Conservation (phyloP, 805 yeast species). For the Nakazawaea anatomiae region DNA sequence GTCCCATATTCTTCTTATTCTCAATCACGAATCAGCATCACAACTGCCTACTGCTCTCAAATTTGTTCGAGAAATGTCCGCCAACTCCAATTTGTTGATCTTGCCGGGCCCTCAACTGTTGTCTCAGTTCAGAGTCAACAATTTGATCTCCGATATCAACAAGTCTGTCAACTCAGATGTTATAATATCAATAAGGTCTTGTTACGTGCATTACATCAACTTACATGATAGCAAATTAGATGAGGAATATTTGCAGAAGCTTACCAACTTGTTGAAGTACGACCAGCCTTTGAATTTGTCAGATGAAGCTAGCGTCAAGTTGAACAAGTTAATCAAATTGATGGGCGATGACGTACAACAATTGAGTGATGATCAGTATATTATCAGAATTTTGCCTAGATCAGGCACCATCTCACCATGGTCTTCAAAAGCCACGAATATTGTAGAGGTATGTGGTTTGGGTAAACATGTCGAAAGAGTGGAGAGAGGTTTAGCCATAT, state of each 20-base stretch:
- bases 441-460: slow-evolving; percentile 83
- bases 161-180: slow-evolving; percentile 61
- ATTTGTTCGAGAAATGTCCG: neutral
- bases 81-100: slow-evolving; percentile 27
- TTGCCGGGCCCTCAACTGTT: slow-evolving; percentile 89
- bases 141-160: slow-evolving; percentile 66
- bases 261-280: slow-evolving; percentile 65
- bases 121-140: slow-evolving; percentile 79
- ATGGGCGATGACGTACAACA: slow-evolving; percentile 21
- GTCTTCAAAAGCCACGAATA: slow-evolving; percentile 98
- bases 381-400: slow-evolving; percentile 81
- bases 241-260: slow-evolving; percentile 36
- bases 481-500: slow-evolving; percentile 82
- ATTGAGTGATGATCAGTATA: slow-evolving; percentile 39
- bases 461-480: slow-evolving; percentile 66
- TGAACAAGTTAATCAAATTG: slow-evolving; percentile 19
- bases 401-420: slow-evolving; percentile 97
- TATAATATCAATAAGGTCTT: slow-evolving; percentile 64
- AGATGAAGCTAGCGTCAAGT: slow-evolving; percentile 26
- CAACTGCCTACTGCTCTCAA: too few relatives aligned
- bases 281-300: slow-evolving; percentile 57
- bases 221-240: slow-evolving; percentile 34
- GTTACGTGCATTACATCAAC: slow-evolving; percentile 78
- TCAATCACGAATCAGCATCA: too few relatives aligned
- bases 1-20: too few relatives aligned